phyloP scores from a whole-genome alignment of 805 yeast genomes.

The Metschnikowia reukaufii region DNA sequence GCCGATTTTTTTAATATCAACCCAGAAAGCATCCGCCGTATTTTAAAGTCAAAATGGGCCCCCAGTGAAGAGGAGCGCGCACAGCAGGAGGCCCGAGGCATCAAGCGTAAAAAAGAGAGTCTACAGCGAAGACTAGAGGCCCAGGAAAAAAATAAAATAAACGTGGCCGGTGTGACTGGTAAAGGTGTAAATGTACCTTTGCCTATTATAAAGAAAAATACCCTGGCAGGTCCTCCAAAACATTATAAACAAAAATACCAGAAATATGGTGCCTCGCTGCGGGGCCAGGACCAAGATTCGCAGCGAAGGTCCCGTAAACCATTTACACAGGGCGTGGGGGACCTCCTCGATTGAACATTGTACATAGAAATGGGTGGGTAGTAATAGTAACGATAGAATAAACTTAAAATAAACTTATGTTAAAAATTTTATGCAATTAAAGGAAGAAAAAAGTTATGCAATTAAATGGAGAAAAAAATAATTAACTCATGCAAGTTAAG shows the following conservation, averaged over 20 bases:
- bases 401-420: too few relatives aligned
- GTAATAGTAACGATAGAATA: not conserved
- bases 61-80: slow-evolving; percentile 60
- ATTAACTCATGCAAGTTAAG: too few relatives aligned
- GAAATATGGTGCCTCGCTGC: not conserved
- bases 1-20: slow-evolving; percentile 67
- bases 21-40: slow-evolving; percentile 80
- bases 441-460: too few relatives aligned
- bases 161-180: not conserved
- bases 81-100: slow-evolving; percentile 51
- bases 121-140: slow-evolving; percentile 14
- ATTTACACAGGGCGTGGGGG: slow-evolving; percentile 26
- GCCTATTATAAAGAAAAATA: too few relatives aligned
- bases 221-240: too few relatives aligned
- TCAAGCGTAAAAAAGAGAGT: slow-evolving; percentile 20
- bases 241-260: not conserved
- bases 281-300: not conserved
- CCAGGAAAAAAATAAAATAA: slow-evolving; percentile 5
- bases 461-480: not conserved
- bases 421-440: too few relatives aligned
- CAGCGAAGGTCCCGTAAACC: slow-evolving; percentile 17
- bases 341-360: slow-evolving; percentile 24
- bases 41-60: slow-evolving; percentile 72
- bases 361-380: slow-evolving; percentile 8
- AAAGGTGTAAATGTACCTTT: too few relatives aligned